These are phyloP conservation scores for Galerina marginata DNA, from an alignment of 768 basidiomycete genomes.

Conservation along the genomic window DNA sequence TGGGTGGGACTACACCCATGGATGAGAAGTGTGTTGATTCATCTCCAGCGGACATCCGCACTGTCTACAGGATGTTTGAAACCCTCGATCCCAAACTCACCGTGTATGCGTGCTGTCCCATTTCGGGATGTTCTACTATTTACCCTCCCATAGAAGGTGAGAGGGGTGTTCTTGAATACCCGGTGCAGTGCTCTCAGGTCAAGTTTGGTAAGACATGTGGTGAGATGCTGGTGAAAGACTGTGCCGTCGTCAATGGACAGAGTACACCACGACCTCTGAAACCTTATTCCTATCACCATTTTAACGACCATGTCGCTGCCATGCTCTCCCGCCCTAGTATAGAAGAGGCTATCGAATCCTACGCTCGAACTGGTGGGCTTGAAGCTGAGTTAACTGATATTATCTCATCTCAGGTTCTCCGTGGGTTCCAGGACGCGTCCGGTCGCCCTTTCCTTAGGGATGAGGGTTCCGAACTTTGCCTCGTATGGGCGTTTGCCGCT, in stretches of 20 bases:
- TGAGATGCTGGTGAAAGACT: neutral
- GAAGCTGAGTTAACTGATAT: neutral
- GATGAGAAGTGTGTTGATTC: neutral
- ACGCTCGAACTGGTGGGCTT: neutral
- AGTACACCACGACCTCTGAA: slow-evolving; percentile 9
- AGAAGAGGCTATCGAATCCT: slow-evolving; percentile 8
- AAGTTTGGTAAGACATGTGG: neutral
- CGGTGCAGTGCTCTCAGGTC: neutral
- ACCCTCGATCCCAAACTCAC: neutral
- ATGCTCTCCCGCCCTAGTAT: slow-evolving; percentile 16
- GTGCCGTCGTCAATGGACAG: neutral
- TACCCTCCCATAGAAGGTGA: neutral
- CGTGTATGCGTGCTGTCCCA: neutral
- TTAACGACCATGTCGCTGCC: slow-evolving; percentile 12
- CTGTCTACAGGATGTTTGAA: neutral
- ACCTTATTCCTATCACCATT: slow-evolving; percentile 11
- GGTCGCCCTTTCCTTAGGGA: neutral
- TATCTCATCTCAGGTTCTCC: neutral
- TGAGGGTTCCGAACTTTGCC: neutral
- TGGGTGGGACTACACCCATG: neutral
- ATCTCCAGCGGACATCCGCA: neutral
- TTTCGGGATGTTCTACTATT: neutral
- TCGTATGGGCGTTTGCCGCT: slow-evolving; percentile 6
- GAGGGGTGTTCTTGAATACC: neutral
- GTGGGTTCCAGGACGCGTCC: neutral